Evolutionary conservation across 176 grass and related monocot species (phyloP).

Genomic region (Coix lacrymajobi): DNA sequence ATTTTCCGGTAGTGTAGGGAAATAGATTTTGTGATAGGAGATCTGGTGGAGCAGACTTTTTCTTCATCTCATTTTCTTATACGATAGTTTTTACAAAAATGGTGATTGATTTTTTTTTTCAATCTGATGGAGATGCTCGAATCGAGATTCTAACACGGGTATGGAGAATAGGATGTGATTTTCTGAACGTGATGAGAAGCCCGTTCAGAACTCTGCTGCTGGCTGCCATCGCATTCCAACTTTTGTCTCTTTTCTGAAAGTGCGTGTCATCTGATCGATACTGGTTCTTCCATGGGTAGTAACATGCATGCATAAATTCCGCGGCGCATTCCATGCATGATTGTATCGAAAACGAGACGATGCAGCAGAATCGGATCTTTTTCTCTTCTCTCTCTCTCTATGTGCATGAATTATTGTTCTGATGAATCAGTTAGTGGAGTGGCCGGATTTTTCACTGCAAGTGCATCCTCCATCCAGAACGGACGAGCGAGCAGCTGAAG

Average conservation of each 20-base stretch:
- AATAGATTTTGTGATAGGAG: no score
- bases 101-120: no score
- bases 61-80: no score
- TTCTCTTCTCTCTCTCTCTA: not conserved
- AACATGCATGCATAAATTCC: not conserved
- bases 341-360: not conserved
- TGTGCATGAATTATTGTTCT: not conserved
- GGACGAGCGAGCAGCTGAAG: not conserved
- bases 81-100: no score
- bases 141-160: no score
- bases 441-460: not conserved
- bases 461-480: not conserved
- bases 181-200: not conserved
- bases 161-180: not conserved
- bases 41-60: no score
- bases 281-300: not conserved
- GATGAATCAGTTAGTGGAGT: not conserved
- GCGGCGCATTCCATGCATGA: not conserved
- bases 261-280: not conserved
- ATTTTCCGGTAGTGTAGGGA: no score
- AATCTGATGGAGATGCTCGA: no score
- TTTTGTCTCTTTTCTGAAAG: not conserved
- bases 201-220: not conserved
- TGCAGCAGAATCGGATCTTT: not conserved
- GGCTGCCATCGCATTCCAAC: not conserved